Evolutionary conservation across 306 rosid species (phyloP), one percentile per base, ranked within the genome.

Genomic region (Quercus dentata): DNA sequence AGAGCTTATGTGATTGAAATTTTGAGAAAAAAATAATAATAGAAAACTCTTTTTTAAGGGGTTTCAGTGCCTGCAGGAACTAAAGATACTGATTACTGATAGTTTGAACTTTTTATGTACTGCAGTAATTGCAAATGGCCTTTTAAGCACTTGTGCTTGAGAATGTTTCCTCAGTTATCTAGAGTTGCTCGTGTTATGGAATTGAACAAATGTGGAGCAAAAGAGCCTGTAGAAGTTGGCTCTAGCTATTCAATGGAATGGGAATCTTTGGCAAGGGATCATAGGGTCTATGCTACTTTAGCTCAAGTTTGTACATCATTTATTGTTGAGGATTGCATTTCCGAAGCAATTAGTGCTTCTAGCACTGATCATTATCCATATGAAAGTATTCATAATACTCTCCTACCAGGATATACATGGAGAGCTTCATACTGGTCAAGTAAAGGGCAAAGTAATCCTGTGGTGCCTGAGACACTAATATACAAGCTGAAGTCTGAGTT

Each of bases 301-400:
- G 86, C 87, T 49, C 83, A 59, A 82, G 80, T 79, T 27, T 72
- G 62, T 74, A 65, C 67, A 64, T 72, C 91, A 72, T 81, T 69
- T 56, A 59, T 35, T 73, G 20, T 33, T 58, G 74, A 23, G 76
- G 72, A 85, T 85, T 92, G 97, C 89, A 85, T 90, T 83, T 62
- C 25, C 5, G 59, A 57, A 74, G 88, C 97, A 52, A 71, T 92
- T 59, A 41, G 82, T 75, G 99, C 99, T 51, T 95, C 99, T 63
- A 95, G 99, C 91, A 95, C 98, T 27, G 99, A 95, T 82, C 89
- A 95, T 84, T 68, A 67, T 56, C 99, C 97, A 30, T 76, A 56
- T 65, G 99, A 95, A 85, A 91, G 96, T 84, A 89, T 95, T 76
- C 71, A 20, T 54, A 82, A 95, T 86, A 93, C 99, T 46, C 89